phyloP scores from a whole-genome alignment of 768 basidiomycete genomes.

The Cystobasidium onofrii region DNA sequence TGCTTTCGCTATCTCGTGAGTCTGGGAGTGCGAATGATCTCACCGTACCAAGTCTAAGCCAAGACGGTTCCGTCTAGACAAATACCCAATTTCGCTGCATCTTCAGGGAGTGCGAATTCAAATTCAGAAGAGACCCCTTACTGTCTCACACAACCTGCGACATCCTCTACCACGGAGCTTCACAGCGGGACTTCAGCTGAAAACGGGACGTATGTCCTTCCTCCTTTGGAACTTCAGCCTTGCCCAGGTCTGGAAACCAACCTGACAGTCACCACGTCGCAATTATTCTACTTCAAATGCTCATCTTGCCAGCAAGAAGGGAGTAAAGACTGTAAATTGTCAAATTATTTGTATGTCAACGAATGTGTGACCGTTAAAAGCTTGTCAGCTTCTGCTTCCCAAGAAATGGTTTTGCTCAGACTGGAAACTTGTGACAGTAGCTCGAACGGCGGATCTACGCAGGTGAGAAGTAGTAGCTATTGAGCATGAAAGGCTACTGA shows the following conservation, averaged over 20 bases:
- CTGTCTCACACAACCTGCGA: neutral
- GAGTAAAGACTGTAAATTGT: neutral
- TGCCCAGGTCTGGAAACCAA: neutral
- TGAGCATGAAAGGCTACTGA: neutral
- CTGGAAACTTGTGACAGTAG: neutral
- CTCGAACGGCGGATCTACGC: neutral
- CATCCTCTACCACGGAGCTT: neutral
- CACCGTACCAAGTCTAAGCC: too few species aligned
- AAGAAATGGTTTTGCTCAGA: neutral
- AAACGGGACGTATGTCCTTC: neutral
- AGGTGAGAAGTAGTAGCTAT: neutral
- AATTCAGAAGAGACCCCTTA: neutral
- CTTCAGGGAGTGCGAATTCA: neutral
- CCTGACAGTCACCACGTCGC: neutral
- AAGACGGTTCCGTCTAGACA: neutral
- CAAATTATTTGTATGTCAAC: neutral
- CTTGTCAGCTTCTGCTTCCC: neutral
- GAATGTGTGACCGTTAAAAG: neutral
- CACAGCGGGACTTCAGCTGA: neutral
- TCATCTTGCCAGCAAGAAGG: neutral
- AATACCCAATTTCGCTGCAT: neutral
- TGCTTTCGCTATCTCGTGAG: conserved; percentile 1
- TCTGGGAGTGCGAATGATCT: neutral
- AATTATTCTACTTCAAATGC: neutral
- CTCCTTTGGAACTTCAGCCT: neutral